These are phyloP conservation scores for Lophiostoma macrostomum DNA, from an alignment of 495 filamentous ascomycete species.

Conservation along the genomic window DNA sequence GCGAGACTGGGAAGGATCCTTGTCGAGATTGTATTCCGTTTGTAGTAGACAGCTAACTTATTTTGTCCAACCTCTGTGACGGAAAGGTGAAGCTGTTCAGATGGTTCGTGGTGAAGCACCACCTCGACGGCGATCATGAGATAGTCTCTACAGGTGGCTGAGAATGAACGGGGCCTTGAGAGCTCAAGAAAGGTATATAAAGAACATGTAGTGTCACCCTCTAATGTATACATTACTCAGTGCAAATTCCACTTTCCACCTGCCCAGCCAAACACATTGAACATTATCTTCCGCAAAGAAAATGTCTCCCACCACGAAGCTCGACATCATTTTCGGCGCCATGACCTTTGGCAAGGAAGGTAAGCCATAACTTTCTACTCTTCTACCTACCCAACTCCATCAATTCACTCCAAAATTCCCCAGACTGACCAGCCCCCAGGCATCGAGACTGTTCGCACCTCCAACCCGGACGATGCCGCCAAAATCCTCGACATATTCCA, in stretches of 20 bases:
- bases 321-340: slow-evolving; percentile 2
- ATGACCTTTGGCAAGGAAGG: slow-evolving; percentile 7
- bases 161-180: too few relatives aligned
- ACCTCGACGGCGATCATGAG: too few relatives aligned
- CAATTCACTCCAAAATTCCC: background rate
- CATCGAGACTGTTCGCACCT: slow-evolving; percentile 32
- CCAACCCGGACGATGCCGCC: slow-evolving; percentile 38
- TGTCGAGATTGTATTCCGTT: too few relatives aligned
- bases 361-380: background rate
- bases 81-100: too few relatives aligned
- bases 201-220: background rate
- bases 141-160: too few relatives aligned
- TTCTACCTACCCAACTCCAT: background rate
- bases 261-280: too few relatives aligned
- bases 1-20: too few relatives aligned
- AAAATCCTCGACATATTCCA: slow-evolving; percentile 53
- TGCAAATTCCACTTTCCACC: background rate
- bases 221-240: background rate
- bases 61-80: too few relatives aligned
- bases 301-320: background rate
- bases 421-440: background rate
- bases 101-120: too few relatives aligned
- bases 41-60: too few relatives aligned
- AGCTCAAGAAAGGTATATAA: too few relatives aligned
- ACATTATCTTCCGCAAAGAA: too few relatives aligned